Base-by-base conservation (phyloP, 2,329 filamentous ascomycete genomes). In the Pseudogymnoascus destructans region DNA sequence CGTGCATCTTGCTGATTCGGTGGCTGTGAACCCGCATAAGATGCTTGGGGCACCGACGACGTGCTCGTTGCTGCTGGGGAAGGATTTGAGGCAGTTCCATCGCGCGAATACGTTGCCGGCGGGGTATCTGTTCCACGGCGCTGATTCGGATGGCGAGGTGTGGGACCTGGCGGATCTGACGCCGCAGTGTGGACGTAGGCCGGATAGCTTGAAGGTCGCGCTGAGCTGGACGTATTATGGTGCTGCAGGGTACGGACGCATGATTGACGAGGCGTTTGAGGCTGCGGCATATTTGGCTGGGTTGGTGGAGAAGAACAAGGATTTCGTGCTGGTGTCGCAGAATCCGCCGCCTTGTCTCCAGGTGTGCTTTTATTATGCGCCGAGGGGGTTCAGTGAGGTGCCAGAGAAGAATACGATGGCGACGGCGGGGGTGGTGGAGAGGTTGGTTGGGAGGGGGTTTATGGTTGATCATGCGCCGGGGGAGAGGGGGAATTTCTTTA, bases 11-110 rank as follows among this genome's bases (percentile, higher is more conserved):
- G 93, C 91, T 8, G 80, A 96, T 71, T 89, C 84, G 11, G 75
- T 97, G 36, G 89, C 90, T 1, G 80, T 95, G 58, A 97, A 95
- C 71, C 91, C 93, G 59, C 93, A 98, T 74, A 97, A 97, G 74
- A 97, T 97, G 93, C 80, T 97, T 68, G 89, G 89, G 60, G 87
- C 89, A 2, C 92, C 93, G 0, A 75, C 95, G 38, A 95, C 91
- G 0, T 97, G 91, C 73, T 91, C 86, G 0, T 96, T 95, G 74
- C 79, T 98, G 3, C 78, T 98, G 10, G 85, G 82, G 0, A 79
- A 80, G 1, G 91, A 97, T 69, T 73, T 95, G 68, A 75, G 78
- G 59, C 74, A 85, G 21, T 95, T 97, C 70, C 86, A 93, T 70
- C 75, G 73, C 52, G 90, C 90, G 10, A 95, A 95, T 73, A 95